Base-by-base conservation (phyloP, 768 basidiomycete genomes). In the Boletus vermiculosoides region DNA sequence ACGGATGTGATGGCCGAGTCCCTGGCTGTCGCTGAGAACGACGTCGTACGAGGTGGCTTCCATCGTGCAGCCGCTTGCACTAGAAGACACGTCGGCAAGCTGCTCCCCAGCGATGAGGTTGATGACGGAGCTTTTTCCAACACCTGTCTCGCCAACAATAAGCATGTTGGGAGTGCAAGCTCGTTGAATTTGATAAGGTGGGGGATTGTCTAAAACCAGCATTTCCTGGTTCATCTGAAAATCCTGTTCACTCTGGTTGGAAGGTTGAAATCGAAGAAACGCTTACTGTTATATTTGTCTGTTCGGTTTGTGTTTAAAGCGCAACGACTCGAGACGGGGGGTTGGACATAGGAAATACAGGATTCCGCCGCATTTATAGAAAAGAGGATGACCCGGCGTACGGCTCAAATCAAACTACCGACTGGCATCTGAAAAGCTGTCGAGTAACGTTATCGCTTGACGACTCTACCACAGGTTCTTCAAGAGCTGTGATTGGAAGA, bases 91-190 rank as follows among this genome's bases (percentile, higher is more conserved):
- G 0, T 30, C 37, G 5, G 76, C 76, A 5, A 63, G 45, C 0
- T 62, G 15, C 5, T 59, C 39, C 12, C 69, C 69, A 20, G 63
- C 63, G 37, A 79, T 57, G 65, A 79, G 71, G 57, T 78, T 79
- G 53, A 78, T 59, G 31, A 77, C 66, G 2, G 74, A 75, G 55
- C 77, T 78, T 54, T 79, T 79, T 10, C 73, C 67, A 5, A 42
- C 56, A 1, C 67, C 67, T 28, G 67, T 68, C 56, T 70, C 67
- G 7, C 68, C 72, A 13, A 78, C 76, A 37, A 65, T 69, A 16
- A 69, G 77, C 8, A 58, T 66, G 11, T 79, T 78, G 45, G 75
- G 74, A 42, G 58, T 42, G 33, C 18, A 37, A 13, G 18, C 15
- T 22, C 54, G 62, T 25, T 57, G 67, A n/a, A 5, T 9, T 3